These are phyloP conservation scores for Russula compacta DNA, from an alignment of 768 basidiomycete genomes.

Conservation along the genomic window DNA sequence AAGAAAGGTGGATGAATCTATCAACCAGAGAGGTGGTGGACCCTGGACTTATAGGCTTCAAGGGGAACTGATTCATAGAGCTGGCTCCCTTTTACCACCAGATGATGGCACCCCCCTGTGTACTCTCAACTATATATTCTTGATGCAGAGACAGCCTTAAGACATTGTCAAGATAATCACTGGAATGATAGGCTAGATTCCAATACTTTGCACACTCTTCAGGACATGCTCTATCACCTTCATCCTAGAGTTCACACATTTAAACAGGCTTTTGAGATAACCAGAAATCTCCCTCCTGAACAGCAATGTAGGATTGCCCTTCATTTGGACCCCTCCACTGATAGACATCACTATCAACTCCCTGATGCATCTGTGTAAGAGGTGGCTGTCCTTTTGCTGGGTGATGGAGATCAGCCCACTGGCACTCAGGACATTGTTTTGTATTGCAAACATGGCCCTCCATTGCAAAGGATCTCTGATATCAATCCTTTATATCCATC, in stretches of 20 bases:
- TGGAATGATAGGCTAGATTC: no score
- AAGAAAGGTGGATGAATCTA: constrained; percentile 41
- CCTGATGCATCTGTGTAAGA: background rate
- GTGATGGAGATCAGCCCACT: background rate
- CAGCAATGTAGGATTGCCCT: constrained; percentile 21
- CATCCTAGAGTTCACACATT: background rate
- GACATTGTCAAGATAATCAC: no score
- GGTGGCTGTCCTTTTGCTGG: background rate
- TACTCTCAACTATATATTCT: no score
- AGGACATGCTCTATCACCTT: no score
- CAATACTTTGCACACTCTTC: no score
- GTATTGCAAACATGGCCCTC: no score
- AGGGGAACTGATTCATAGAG: background rate
- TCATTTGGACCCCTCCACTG: background rate
- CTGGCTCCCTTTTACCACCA: background rate
- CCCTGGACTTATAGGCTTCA: background rate
- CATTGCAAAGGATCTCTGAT: no score
- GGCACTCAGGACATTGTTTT: background rate
- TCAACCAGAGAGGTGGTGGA: background rate
- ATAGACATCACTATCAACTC: background rate
- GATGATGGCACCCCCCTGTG: no score
- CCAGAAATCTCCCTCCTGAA: background rate
- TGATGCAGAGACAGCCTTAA: no score
- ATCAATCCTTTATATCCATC: background rate
- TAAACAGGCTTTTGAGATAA: background rate